Conservation (phyloP, 1,284 basidiomycete genomes). For the Ceratobasidium papillatum region DNA sequence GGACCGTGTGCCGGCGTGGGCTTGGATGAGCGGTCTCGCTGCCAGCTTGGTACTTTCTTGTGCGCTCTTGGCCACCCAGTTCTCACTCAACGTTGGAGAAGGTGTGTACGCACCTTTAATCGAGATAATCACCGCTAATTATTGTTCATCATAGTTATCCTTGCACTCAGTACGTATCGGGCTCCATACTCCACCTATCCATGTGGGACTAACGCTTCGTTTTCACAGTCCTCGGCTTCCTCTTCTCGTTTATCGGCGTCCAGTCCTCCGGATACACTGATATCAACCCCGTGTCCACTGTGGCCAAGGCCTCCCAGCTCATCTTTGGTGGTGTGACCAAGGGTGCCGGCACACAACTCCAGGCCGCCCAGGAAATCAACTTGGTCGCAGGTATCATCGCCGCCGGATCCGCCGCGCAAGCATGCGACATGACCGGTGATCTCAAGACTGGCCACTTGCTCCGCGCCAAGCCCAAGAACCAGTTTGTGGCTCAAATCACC, state of each 20-base stretch:
- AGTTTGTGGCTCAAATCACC: conserved; percentile 70
- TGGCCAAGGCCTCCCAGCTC: conserved; percentile 63
- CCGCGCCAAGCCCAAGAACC: conserved; percentile 69
- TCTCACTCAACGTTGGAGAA: conserved; percentile 65
- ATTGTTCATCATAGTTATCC: conserved; percentile 53
- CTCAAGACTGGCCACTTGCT: conserved; percentile 77
- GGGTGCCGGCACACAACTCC: conserved; percentile 53
- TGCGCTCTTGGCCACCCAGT: conserved; percentile 64
- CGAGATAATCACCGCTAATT: not conserved
- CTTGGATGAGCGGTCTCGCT: conserved; percentile 65
- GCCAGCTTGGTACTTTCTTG: conserved; percentile 62
- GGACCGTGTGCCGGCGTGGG: conserved; percentile 65
- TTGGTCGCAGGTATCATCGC: conserved; percentile 67
- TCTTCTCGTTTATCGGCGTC: conserved; percentile 75
- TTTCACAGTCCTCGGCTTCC: conserved; percentile 62
- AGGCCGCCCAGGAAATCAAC: conserved; percentile 63
- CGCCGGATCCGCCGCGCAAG: conserved; percentile 66
- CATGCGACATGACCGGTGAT: conserved; percentile 76
- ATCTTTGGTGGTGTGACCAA: conserved; percentile 69
- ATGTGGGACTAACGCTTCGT: conserved; percentile 50
- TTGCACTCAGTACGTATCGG: conserved; percentile 53
- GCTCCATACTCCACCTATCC: not conserved
- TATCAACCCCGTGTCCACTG: conserved; percentile 59
- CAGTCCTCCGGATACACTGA: conserved; percentile 68
- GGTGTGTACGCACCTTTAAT: not conserved